Evolutionary conservation across 192 early-diverging fungal species (phyloP), one percentile per base, ranked within the genome.

Genomic region (Pecoramyces ruminantium): DNA sequence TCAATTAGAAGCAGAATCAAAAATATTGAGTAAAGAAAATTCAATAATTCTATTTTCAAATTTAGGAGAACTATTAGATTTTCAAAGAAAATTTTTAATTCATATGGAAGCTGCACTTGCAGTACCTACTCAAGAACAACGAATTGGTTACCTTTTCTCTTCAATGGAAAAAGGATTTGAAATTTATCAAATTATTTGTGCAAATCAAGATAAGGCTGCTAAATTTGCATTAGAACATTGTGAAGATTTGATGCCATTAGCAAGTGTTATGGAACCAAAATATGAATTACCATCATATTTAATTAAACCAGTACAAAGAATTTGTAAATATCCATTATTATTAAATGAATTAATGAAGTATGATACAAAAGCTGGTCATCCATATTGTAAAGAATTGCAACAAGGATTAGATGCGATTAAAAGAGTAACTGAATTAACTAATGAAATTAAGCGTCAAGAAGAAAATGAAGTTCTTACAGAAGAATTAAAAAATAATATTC

Each of bases 261-360:
- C 86, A 29, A 88, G 90, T 83, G 87, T 92, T 81, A 93, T 93
- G 81, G 94, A 96, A 78, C 96, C 96, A 28, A 90, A 89, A 79
- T 93, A 96, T 80, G 94, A 92, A 85, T 85, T 99, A 81, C 94
- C 94, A 27, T 94, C 93, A 12, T 93, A 94, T 86, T 88, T 99
- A 79, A 99, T 99, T 87, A 97, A 98, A 82, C 98, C 98, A 4
- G 91, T 99, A 13, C 98, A 99, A 86, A 91, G 98, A 78, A 94
- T 98, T 80, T 97, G 96, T 88, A 96, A 96, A 89, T 99, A 99
- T 86, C 96, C 96, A 67, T 86, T 99, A 79, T 89, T 99, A 27
- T 86, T 96, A 81, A 87, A 88, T 67, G 42, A 51, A 51, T 51
- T 51, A 51, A 51, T 51, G 42, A 51, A 51, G 18, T 51, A 51